Conservation (phyloP, 768 basidiomycete species). For the Kwoniella botswanensis region DNA sequence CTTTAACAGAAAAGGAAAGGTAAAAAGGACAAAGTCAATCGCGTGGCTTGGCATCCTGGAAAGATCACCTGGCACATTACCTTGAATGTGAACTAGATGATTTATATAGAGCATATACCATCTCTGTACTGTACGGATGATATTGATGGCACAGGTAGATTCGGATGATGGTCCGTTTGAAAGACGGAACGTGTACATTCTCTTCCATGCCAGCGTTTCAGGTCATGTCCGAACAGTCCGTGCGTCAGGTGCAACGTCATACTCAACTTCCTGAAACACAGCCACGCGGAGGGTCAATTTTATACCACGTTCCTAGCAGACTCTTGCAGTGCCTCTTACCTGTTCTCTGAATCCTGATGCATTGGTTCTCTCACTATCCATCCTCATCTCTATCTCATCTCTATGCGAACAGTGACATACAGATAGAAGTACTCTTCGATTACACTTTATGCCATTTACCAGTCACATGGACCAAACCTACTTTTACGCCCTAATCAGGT, state of each 20-base stretch:
- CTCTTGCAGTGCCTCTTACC: neutral
- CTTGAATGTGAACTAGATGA: too few relatives aligned
- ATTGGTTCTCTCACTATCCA: too few relatives aligned
- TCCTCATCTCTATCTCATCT: too few relatives aligned
- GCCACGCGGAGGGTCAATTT: neutral
- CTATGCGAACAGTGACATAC: too few relatives aligned
- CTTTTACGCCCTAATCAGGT: too few relatives aligned
- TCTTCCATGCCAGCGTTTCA: neutral
- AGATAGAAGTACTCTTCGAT: too few relatives aligned
- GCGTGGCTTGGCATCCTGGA: slow-evolving; percentile 7
- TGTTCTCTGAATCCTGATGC: neutral
- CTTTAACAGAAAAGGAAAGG: neutral
- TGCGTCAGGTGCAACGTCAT: neutral
- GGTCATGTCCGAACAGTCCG: neutral
- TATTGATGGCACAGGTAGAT: neutral
- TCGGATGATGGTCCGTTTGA: neutral
- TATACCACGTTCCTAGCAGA: neutral
- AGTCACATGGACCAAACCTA: too few relatives aligned
- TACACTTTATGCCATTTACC: too few relatives aligned
- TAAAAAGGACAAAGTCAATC: neutral
- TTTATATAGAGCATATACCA: too few relatives aligned
- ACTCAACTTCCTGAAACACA: neutral
- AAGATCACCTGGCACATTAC: neutral
- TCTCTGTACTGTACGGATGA: neutral
- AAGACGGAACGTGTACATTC: neutral